These are phyloP conservation scores for Nicotiana noctiflora DNA, from an alignment of 257 asterid genomes.

Conservation along the genomic window DNA sequence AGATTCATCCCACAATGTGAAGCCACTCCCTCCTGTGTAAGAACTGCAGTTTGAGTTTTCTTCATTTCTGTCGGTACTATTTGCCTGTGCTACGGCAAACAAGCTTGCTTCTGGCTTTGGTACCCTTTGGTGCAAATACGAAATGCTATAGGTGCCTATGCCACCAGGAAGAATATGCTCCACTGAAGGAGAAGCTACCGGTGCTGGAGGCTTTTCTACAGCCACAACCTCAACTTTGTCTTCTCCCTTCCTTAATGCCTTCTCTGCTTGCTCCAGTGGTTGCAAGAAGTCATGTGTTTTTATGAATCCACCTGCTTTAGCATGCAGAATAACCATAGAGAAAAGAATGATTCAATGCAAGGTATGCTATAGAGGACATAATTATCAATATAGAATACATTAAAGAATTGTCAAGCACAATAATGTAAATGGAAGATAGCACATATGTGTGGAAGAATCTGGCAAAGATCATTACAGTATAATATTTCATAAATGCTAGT, in stretches of 20 bases:
- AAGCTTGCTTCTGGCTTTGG: slow-evolving; percentile 47
- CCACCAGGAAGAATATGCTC: slow-evolving; percentile 75
- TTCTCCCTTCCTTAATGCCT: slow-evolving; percentile 40
- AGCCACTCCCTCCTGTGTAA: slow-evolving; percentile 56
- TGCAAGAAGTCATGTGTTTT: slow-evolving; percentile 89
- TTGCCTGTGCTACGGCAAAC: slow-evolving; percentile 44
- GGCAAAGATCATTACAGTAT: too few relatives aligned
- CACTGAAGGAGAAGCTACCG: slow-evolving; percentile 40
- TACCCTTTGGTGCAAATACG: slow-evolving; percentile 46
- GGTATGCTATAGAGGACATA: not conserved
- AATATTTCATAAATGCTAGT: not conserved
- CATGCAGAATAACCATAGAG: not conserved
- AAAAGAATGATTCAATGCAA: not conserved
- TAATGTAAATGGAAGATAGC: not conserved
- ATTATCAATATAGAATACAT: not conserved
- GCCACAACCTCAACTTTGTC: slow-evolving; percentile 31
- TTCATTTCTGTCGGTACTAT: slow-evolving; percentile 44
- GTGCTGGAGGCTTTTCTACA: slow-evolving; percentile 41
- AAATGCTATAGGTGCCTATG: slow-evolving; percentile 72
- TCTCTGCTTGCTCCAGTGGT: slow-evolving; percentile 72
- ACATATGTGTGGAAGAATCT: not conserved
- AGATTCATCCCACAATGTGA: slow-evolving; percentile 91
- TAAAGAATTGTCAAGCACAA: not conserved
- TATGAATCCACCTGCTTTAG: slow-evolving; percentile 47
- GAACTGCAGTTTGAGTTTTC: slow-evolving; percentile 72